These are phyloP conservation scores for Colletotrichum cuscutae DNA, from an alignment of 2,329 filamentous ascomycete genomes.

Conservation along the genomic window DNA sequence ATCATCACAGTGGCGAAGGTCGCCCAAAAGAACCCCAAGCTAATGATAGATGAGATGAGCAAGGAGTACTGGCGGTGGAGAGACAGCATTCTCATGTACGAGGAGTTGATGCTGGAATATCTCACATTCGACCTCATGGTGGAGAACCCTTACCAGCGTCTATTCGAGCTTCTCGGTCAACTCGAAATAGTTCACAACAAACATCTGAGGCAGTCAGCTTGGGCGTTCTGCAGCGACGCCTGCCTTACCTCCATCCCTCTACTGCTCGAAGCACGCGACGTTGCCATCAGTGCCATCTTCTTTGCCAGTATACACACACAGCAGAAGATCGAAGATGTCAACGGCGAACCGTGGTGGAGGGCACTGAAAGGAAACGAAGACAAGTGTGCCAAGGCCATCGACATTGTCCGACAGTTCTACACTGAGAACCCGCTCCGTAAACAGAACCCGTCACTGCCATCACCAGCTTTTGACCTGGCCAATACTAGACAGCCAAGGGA, in stretches of 20 bases:
- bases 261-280: slow-evolving; percentile 79
- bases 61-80: slow-evolving; percentile 99
- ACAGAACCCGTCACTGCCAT: slow-evolving; percentile 63
- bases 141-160: slow-evolving; percentile 85
- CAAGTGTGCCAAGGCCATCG: slow-evolving; percentile 78
- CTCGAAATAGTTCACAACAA: slow-evolving; percentile 83
- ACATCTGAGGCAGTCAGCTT: slow-evolving; percentile 83
- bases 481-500: slow-evolving; percentile 64
- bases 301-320: slow-evolving; percentile 82
- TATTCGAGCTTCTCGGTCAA: slow-evolving; percentile 83
- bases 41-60: slow-evolving; percentile 94
- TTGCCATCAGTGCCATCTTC: slow-evolving; percentile 88
- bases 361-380: slow-evolving; percentile 76
- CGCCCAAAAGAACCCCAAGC: slow-evolving; percentile 90
- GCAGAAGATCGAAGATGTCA: slow-evolving; percentile 79
- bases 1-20: slow-evolving; percentile 94
- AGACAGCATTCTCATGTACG: slow-evolving; percentile 90
- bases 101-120: slow-evolving; percentile 90
- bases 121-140: slow-evolving; percentile 95
- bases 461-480: slow-evolving; percentile 66
- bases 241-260: slow-evolving; percentile 87
- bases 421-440: slow-evolving; percentile 71
- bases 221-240: slow-evolving; percentile 94
- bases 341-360: slow-evolving; percentile 89
- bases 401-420: slow-evolving; percentile 78